A percentile compares a stretch with the other conserved stretches of the same genome.
Conservation (phyloP, 306 rosid genomes). For the Fragaria iinumae region DNA sequence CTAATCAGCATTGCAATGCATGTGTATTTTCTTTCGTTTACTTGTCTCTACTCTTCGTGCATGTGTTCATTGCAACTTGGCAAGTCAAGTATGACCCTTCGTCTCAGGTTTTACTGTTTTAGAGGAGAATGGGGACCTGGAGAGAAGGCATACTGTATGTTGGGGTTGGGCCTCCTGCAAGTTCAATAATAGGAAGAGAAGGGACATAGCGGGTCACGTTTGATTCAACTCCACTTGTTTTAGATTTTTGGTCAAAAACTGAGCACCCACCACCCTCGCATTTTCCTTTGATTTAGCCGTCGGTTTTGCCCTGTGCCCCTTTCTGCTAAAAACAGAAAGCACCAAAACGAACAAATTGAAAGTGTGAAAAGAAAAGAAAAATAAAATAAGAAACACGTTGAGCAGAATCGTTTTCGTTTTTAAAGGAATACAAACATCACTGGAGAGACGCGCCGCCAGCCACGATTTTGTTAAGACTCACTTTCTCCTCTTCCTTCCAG, state of each 20-base stretch:
- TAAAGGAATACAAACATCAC: not conserved
- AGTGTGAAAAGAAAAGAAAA: not conserved
- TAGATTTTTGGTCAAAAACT: not conserved
- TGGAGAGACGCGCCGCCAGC: conserved; percentile 30
- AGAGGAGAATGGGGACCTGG: too few species aligned
- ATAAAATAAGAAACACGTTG: not conserved
- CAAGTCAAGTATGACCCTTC: too few species aligned
- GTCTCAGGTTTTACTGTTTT: too few species aligned
- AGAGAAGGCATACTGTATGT: too few species aligned
- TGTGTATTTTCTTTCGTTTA: too few species aligned
- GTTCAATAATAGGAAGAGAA: too few species aligned
- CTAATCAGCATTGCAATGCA: too few species aligned
- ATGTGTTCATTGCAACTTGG: too few species aligned
- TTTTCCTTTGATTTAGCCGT: not conserved
- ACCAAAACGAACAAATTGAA: not conserved
- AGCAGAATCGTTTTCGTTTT: not conserved
- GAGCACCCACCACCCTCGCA: not conserved
- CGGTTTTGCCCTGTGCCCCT: not conserved
- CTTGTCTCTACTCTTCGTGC: too few species aligned
- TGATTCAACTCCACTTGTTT: conserved; percentile 2
- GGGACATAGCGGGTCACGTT: conserved; percentile 16
- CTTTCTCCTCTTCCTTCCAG: not conserved
- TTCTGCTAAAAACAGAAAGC: not conserved
- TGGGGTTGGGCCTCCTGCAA: too few species aligned
- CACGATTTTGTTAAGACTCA: not conserved